Base-by-base conservation (phyloP, 352 stramenopile species). In the Phytophthora fragariae region DNA sequence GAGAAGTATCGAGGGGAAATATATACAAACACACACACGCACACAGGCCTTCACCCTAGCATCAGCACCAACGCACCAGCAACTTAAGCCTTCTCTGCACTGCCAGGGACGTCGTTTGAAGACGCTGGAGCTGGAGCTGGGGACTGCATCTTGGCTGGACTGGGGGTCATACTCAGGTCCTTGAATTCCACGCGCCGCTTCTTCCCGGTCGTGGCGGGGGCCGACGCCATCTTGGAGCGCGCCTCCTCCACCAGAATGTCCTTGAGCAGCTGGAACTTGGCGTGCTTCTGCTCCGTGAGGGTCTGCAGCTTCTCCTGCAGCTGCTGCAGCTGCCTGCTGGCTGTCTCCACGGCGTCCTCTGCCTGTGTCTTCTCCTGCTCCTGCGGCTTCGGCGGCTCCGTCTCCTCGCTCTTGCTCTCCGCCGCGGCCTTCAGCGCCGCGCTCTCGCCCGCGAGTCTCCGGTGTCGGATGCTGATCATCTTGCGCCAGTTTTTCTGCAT, bases 401-500 rank as follows among this genome's bases (percentile, higher is more conserved):
- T 64, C 29, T 65, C 60, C 52, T 75, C 70, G n/a, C 21, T 65
- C 19, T 61, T 73, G 31, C 59, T 35, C 15, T 70, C 39, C 35
- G 77, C 24, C 27, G n/a, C 37, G 10, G 53, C 37, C 9, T 68
- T 68, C 31, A 73, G 56, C 7, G 46, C 69, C 27, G 49, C 57
- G n/a, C 17, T 37, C 53, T 78, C 68, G 35, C 66, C 39, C 41
- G 24, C 15, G 19, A 84, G 70, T 49, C 82, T 75, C 35, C 53
- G 57, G 53, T 88, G 84, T 35, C 82, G 75, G 24, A 90, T 62
- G 17, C 73, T 85, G 53, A 94, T 80, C 70, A 94, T 72, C 63
- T 94, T 94, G 62, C 85, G 84, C 87, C 87, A 94, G 79, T 94
- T 94, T 57, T 93, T 93, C 69, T 93, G 84, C 76, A 82, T 88